These are phyloP conservation scores for Rubus idaeus DNA, from an alignment of 306 rosid genomes.

Conservation along the genomic window DNA sequence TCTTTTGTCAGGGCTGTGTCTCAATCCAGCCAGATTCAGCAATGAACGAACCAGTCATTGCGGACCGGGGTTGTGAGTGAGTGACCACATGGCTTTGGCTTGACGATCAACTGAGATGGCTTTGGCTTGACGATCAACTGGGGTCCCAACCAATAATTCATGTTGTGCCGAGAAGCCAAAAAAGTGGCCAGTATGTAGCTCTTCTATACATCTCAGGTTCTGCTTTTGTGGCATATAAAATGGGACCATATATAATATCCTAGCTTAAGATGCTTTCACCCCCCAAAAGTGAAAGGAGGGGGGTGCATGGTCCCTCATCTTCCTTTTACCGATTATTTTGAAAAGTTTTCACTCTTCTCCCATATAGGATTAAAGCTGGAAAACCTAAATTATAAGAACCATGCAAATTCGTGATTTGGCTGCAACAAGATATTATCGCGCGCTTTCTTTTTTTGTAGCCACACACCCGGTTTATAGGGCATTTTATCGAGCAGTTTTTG, in stretches of 20 bases:
- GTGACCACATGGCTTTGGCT: neutral
- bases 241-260: neutral
- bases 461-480: too few relatives aligned
- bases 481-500: too few relatives aligned
- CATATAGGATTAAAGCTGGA: too few relatives aligned
- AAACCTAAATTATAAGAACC: too few relatives aligned
- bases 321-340: neutral
- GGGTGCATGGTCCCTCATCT: too few relatives aligned
- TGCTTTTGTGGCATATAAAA: neutral
- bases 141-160: neutral
- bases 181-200: neutral
- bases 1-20: constrained; percentile 1
- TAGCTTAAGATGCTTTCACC: neutral
- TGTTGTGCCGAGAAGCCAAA: neutral
- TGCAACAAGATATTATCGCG: neutral
- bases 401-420: neutral
- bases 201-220: neutral
- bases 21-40: constrained; percentile 3
- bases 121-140: neutral
- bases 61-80: neutral
- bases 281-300: neutral
- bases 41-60: neutral
- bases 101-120: neutral
- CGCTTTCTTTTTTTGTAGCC: too few relatives aligned
- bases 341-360: too few relatives aligned